Percentiles rank a stretch among this genome's conserved stretches.
Conservation (phyloP, 1,284 basidiomycete genomes). For the Retiboletus flavoniger region DNA sequence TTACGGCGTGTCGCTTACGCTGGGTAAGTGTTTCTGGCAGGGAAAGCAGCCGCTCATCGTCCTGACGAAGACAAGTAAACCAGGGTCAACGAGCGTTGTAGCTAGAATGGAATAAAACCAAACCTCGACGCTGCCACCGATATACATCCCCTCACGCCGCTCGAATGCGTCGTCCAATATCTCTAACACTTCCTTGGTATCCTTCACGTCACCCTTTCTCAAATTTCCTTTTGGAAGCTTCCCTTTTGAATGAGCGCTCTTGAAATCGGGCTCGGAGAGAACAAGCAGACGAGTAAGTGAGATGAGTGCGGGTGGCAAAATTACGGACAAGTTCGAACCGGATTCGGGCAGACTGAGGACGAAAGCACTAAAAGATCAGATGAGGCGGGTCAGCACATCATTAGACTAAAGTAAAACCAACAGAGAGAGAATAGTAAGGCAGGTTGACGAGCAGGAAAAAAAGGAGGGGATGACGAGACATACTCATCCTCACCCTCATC, state of each 20-base stretch:
- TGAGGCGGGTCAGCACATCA: slow-evolving; percentile 3
- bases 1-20: slow-evolving; percentile 62
- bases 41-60: slow-evolving; percentile 50
- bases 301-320: slow-evolving; percentile 59
- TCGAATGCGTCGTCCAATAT: slow-evolving; percentile 51
- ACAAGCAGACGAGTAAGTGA: slow-evolving; percentile 73
- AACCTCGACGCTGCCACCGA: slow-evolving; percentile 26
- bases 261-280: slow-evolving; percentile 62
- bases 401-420: neutral
- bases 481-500: slow-evolving; percentile 91
- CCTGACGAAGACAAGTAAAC: slow-evolving; percentile 34
- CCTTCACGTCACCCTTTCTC: slow-evolving; percentile 10
- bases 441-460: neutral
- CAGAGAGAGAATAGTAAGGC: neutral
- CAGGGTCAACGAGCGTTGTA: neutral
- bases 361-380: slow-evolving; percentile 16
- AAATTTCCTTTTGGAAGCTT: slow-evolving; percentile 76
- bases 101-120: neutral
- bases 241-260: slow-evolving; percentile 60
- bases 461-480: slow-evolving; percentile 36
- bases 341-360: slow-evolving; percentile 14
- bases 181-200: slow-evolving; percentile 49
- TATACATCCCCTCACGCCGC: slow-evolving; percentile 54
- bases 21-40: slow-evolving; percentile 32
- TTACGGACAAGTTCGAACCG: slow-evolving; percentile 39